Evolutionary conservation across 768 basidiomycete genomes (phyloP), one percentile per base, ranked within the genome.

Genomic region (Tylopilus vinaceipallidus): DNA sequence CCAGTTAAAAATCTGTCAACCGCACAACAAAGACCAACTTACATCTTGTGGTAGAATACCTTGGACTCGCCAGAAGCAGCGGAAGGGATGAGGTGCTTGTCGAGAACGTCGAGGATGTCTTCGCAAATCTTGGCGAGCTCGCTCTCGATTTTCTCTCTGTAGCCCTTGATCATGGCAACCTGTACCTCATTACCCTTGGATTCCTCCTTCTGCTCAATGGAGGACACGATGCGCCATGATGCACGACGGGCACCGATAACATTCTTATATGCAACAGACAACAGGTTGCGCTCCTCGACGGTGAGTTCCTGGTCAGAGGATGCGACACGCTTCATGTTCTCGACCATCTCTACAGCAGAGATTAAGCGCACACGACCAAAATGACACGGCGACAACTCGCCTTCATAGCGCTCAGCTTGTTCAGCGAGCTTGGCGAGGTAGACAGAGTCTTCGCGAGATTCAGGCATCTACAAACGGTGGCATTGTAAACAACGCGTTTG

Each of bases 11-110:
- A 6, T 3, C 2, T 22, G 24, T 30, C 16, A 20, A 22, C 7
- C 17, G 9, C 1, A 11, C 24, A 10, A 14, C 12, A 40, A 41
- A 29, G 14, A 38, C 20, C 20, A 47, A 66, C 91, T 56, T 61
- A 94, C 92, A 97, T 94, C 85, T 98, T 98, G 83, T 95, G 94
- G 79, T 98, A 98, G 83, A 98, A 98, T 50, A 98, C 95, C 78
- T 97, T 95, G 51, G 89, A 92, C 75, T 98, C 95, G 66, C 95
- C 94, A 49, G 91, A 88, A 54, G 91, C 92, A 44, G 95, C 95
- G 11, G 93, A 95, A 55, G 94, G 94, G 62, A 92, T 97, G 64
- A 98, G 87, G 79, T 97, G 94, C 78, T 95, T 92, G 73, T 95
- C 92, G 60, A 98, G 89, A 44, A 98, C 93, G 56, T 91, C 86